phyloP scores from a whole-genome alignment of 495 filamentous ascomycete genomes.

The Penicillium canariense region DNA sequence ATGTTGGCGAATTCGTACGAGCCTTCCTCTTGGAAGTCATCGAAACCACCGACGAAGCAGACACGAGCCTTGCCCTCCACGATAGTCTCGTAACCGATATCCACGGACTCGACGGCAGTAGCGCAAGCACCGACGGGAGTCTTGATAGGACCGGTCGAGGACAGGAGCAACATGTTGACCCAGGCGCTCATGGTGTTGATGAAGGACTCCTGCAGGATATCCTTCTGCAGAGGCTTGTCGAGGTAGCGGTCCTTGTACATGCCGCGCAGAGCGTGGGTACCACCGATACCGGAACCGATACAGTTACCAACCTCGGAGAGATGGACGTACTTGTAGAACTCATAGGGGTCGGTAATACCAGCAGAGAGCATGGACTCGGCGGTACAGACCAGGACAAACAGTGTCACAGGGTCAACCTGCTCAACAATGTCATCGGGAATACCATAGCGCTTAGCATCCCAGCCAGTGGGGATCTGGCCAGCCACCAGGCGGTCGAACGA shows the following conservation, averaged over 20 bases:
- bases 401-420: constrained; percentile 93
- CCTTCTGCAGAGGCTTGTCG: constrained; percentile 97
- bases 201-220: constrained; percentile 98
- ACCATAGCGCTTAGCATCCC: constrained; percentile 93
- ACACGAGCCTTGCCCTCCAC: constrained; percentile 95
- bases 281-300: constrained; percentile 95
- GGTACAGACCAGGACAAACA: constrained; percentile 91
- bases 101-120: constrained; percentile 93
- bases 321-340: constrained; percentile 99
- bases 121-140: constrained; percentile 97
- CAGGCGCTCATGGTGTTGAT: constrained; percentile 99
- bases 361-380: constrained; percentile 85
- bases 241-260: constrained; percentile 99
- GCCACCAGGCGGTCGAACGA: constrained; percentile 96
- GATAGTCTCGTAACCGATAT: constrained; percentile 97
- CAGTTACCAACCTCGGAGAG: constrained; percentile 98
- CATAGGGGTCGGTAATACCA: constrained; percentile 98
- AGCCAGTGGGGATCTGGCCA: constrained; percentile 93
- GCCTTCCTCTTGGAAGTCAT: constrained; percentile 99
- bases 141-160: constrained; percentile 97
- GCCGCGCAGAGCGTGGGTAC: constrained; percentile 82
- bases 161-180: constrained; percentile 98
- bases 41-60: constrained; percentile 97
- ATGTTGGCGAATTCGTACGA: constrained; percentile 99
- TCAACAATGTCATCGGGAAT: constrained; percentile 96